Evolutionary conservation across 768 basidiomycete species (phyloP), one percentile per base, ranked within the genome.

Genomic region (Russula dissimulans): DNA sequence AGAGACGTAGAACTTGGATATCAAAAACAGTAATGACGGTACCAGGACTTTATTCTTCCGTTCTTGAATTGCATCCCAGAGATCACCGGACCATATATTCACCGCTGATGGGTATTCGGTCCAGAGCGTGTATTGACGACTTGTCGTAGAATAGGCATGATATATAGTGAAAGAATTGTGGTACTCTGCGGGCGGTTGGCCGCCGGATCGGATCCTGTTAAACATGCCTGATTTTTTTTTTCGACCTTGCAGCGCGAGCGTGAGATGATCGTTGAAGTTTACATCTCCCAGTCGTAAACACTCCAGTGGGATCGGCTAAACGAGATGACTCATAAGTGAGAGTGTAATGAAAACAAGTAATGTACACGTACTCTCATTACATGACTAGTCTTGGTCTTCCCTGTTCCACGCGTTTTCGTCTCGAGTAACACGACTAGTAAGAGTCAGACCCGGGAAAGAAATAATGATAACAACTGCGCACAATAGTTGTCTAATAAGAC

Each of bases 11-110:
- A n/a, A 26, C 3, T 36, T 10, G 34, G 34, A 36, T 9, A 42
- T 32, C 29, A 15, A 31, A 42, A 15, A 36, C 11, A 14, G 6
- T 14, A 17, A 36, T 10, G 12, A 52, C 66, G 75, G 38, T 63
- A 89, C 90, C 84, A 14, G 22, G 22, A 26, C 22, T 18, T 31
- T 32, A 29, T 18, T n/a, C 10, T 54, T 42, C 17, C 41, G 41
- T 43, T 9, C 29, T 17, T 31, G 11, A 2, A 54, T 43, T n/a
- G 39, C 52, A 12, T 4, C n/a, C 5, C 12, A 15, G 5, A 54
- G 52, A 17, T 15, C 41, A 54, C 5, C 12, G 6, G 5, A 3
- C 52, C 52, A 54, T 5, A 0, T 54, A 29, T 32, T 54, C 6
- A 26, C 29, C 12, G 31, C 52, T 18, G 15, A 42, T 41, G 9